phyloP scores from a whole-genome alignment of 2,329 filamentous ascomycete species.

The Botrytis galanthina region DNA sequence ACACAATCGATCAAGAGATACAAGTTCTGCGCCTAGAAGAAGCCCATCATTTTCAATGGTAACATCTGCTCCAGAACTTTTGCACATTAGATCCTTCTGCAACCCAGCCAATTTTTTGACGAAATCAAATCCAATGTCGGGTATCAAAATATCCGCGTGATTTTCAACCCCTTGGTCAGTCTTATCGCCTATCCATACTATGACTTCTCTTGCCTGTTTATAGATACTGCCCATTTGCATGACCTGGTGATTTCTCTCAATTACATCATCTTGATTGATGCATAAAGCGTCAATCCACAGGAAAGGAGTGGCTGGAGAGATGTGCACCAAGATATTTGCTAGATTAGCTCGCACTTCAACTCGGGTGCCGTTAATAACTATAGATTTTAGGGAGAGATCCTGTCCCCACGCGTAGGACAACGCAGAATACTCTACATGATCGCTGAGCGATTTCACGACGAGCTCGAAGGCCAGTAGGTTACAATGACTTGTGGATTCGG shows the following conservation, averaged over 20 bases:
- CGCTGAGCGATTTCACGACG: background rate
- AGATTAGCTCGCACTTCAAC: background rate
- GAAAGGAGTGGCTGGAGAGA: background rate
- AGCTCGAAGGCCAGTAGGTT: background rate
- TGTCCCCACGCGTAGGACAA: background rate
- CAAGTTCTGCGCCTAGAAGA: background rate
- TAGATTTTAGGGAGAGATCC: accelerated
- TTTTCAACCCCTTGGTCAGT: background rate
- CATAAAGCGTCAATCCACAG: background rate
- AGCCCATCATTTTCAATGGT: background rate
- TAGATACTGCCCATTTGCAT: background rate
- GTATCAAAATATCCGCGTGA: background rate
- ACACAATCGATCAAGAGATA: background rate
- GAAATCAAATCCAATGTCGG: background rate
- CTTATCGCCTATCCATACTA: background rate
- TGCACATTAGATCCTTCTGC: background rate
- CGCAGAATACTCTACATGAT: background rate
- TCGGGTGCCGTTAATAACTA: background rate
- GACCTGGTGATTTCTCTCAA: background rate
- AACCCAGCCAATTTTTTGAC: background rate
- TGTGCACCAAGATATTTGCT: background rate
- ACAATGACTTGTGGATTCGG: background rate
- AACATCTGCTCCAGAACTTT: background rate
- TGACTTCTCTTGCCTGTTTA: background rate
- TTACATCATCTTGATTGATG: background rate